Evolutionary conservation across 345 rosid genomes (phyloP).

Genomic region (Eucalyptus albens): DNA sequence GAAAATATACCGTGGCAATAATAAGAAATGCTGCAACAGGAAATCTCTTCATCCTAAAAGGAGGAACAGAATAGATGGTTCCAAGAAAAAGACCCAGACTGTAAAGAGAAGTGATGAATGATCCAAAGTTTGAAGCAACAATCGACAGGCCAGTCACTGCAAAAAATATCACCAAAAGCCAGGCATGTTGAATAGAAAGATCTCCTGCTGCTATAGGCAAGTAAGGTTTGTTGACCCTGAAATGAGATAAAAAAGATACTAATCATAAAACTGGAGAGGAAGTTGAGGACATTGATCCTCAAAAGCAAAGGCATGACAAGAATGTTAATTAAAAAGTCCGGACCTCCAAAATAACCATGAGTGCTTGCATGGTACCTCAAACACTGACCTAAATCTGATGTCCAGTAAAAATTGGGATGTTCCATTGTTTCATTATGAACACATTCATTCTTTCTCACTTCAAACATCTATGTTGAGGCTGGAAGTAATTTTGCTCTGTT

Average conservation of each 20-base stretch:
- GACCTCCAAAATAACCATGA: neutral
- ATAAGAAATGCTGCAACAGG: conserved; percentile 90
- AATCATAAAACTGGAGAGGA: neutral
- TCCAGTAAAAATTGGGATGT: neutral
- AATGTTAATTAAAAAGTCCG: neutral
- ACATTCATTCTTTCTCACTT: neutral
- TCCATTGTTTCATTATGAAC: neutral
- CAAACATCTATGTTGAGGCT: neutral
- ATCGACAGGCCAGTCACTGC: conserved; percentile 61
- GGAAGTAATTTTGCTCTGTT: neutral
- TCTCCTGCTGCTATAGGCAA: conserved; percentile 98
- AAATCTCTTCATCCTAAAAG: conserved; percentile 86
- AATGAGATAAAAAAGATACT: neutral
- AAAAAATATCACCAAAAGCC: conserved; percentile 77
- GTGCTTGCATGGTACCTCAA: neutral
- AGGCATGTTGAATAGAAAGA: conserved; percentile 83
- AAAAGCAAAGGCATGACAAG: neutral
- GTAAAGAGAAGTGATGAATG: conserved; percentile 76
- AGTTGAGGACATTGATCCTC: neutral
- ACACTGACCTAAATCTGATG: neutral
- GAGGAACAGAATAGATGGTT: conserved; percentile 96
- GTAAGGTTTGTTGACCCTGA: conserved; percentile 95
- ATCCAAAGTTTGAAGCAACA: conserved; percentile 72
- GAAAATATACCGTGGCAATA: conserved; percentile 59
- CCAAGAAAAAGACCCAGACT: conserved; percentile 81